phyloP scores from a whole-genome alignment of 139 green algal species.

The Deuterostichococcus epilithicus region DNA sequence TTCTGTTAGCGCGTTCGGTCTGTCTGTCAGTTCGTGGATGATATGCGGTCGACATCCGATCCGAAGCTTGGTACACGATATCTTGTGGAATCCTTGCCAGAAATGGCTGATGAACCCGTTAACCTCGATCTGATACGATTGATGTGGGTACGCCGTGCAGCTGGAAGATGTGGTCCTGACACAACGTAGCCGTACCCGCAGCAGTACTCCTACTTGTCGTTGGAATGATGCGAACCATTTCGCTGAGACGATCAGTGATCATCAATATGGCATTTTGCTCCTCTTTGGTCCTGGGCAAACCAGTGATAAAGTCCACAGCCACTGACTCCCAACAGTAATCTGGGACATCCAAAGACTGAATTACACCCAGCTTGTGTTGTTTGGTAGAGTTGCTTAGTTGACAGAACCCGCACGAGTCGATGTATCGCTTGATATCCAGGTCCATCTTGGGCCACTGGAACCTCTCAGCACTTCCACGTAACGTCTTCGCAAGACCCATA shows the following conservation, averaged over 20 bases:
- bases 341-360: conserved; percentile 27
- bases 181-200: conserved; percentile 2
- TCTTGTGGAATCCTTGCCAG: conserved; percentile 7
- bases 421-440: conserved; percentile 6
- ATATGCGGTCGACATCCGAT: conserved; percentile 20
- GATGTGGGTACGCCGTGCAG: conserved; percentile 18
- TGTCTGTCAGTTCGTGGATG: conserved; percentile 22
- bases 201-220: conserved; percentile 6
- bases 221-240: conserved; percentile 22
- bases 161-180: conserved; percentile 19
- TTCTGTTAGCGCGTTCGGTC: conserved; percentile 6
- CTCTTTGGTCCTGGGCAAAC: not conserved
- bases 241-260: conserved; percentile 16
- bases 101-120: conserved; percentile 25
- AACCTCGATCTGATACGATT: conserved; percentile 32
- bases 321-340: conserved; percentile 16
- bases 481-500: conserved; percentile 7
- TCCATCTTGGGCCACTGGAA: conserved; percentile 25
- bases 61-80: conserved; percentile 6
- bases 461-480: not conserved
- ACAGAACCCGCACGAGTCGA: conserved; percentile 25
- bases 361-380: not conserved
- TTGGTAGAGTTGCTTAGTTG: conserved; percentile 29
- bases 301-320: conserved; percentile 25
- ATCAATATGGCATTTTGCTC: not conserved